Base-by-base conservation (phyloP, 306 rosid genomes). In the Pachyrhizus erosus region DNA sequence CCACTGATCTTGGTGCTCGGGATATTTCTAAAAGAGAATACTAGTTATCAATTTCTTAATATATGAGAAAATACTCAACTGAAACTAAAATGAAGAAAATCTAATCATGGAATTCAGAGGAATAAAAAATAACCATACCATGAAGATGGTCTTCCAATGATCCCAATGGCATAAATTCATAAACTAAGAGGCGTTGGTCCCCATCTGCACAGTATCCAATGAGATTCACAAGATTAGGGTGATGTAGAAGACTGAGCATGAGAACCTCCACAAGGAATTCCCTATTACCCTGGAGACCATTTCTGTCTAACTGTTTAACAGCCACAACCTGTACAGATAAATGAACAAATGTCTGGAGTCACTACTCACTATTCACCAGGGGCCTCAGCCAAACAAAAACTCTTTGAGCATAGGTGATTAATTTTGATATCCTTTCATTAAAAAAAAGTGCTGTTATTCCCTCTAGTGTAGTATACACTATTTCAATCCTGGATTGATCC, bases 271-370 rank as follows among this genome's bases (percentile, higher is more conserved):
- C 98, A 23, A 94, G 88, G 87, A 94, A 94, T 81, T 94, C 98
- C 76, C 98, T 85, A 80, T 92, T 94, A 58, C 98, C 98, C 86
- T 92, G 98, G 80, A 94, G 96, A 79, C 98, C 98, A 29, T 94
- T 90, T 86, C 96, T 89, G 87, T 94, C 98, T 76, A 94, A 85
- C 80, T 94, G 98, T 81, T 94, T 94, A 65, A 94, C 98, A 33
- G 98, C 98, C 72, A 94, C 98, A 77, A 89, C 87, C 98, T 94
- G 87, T 65, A 72, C 58, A 73, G 40, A 66, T 62, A 76, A 58
- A 14, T n/a, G 24, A 68, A 82, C 31, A 78, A 55, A 80, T 46
- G 73, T 73, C 74, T 69, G 77, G n/a, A 27, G 3, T 51, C 9
- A 39, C 52, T 1, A 51, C 57, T 51, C 23, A 17, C 37, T 33